Base-by-base conservation (phyloP, 140 eudicot genomes). In the Ambrosia hybrid region DNA sequence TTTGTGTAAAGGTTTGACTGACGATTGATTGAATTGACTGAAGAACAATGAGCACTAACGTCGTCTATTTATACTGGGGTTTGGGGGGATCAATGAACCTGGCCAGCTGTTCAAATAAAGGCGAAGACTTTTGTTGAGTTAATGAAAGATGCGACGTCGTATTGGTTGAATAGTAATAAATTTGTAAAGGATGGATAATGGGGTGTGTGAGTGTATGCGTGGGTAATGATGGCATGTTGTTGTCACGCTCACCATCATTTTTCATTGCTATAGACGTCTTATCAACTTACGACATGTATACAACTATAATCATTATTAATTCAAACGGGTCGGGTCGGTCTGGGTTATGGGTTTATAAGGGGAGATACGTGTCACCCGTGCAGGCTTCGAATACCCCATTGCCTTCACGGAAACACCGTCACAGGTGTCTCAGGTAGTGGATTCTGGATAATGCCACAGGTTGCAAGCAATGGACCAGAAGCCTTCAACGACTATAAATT, bases 171-270 rank as follows among this genome's bases (percentile, higher is more conserved):
- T 48, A 11, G 9, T 21, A 21, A 21, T 21, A 21, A 21, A 21
- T 21, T 21, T 21, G 30, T 21, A 21, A 21, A 21, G 30, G 30
- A 21, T 21, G 30, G 30, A 21, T 21, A 21, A 21, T 21, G 30
- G 30, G 0, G 30, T 21, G 30, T 21, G 30, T 21, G n/a, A n/a
- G 30, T 9, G 9, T 41, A 52, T 38, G 78, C 58, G 74, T 77
- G 37, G 39, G 73, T 70, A 78, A 76, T 81, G 88, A 84, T 84
- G 88, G 38, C 69, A 82, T 70, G 69, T 74, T 85, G 79, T 61
- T 41, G 46, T 41, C 46, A 87, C 79, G 90, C 88, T 66, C 83
- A 68, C 65, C 81, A 83, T 80, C 81, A 79, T 82, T 84, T 84
- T 78, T 70, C 75, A 49, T 71, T 76, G 78, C 41, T 30, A 16